Evolutionary conservation across 2,329 filamentous ascomycete genomes (phyloP), one percentile per base, ranked within the genome.

Genomic region (Claviceps quebecensis): DNA sequence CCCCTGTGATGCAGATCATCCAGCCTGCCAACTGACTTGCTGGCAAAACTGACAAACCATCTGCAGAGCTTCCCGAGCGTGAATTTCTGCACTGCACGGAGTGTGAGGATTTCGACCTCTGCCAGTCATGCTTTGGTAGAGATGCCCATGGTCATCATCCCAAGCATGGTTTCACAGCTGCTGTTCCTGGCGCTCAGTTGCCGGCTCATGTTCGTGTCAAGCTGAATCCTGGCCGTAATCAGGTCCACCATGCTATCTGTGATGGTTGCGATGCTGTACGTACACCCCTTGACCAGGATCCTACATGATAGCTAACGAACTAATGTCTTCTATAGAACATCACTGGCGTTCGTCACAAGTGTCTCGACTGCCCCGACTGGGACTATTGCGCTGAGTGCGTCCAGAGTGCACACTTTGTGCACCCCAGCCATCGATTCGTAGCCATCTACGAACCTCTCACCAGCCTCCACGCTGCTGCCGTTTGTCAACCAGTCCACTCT

Each of bases 341-440:
- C 61, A 75, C 77, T 59, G 94, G 93, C 59, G 77, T 95, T 52
- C 91, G 93, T 59, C 85, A 97, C 78, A 98, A 98, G 76, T 98
- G 93, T 67, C 75, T 97, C 57, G 84, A 88, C 65, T 98, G 93
- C 73, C 93, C 94, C 44, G 93, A 98, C 67, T 98, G 88, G 86
- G 93, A 98, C 63, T 97, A 87, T 71, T 98, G 93, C 73, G 76
- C 77, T 23, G 73, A 79, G 8, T 98, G 94, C 68, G 68, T 87
- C 53, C 69, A 75, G 59, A 79, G 76, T 57, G 84, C 87, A 45
- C 67, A 70, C 54, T 75, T 80, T 60, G 80, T 77, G 48, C 94
- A 98, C 65, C 81, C 87, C 17, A 76, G 78, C 52, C 93, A 98
- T 67, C 86, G 90, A 58, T 97, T 98, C 63, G 87, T 87, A 13